Evolutionary conservation across 768 basidiomycete genomes (phyloP).

Genomic region (Chalciporus sphaerocephalus): DNA sequence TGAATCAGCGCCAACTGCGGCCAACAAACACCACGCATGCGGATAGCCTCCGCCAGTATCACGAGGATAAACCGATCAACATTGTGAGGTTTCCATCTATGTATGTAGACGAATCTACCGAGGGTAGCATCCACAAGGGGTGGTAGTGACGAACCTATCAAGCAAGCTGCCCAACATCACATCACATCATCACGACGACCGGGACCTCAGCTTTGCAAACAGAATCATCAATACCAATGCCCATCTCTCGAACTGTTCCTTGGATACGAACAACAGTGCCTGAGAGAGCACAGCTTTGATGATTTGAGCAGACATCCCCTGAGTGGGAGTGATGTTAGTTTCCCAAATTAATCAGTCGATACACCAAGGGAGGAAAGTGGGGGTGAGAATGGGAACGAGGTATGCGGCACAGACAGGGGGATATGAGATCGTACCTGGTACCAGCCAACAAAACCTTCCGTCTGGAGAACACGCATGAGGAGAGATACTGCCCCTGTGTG

Average conservation of each 20-base stretch:
- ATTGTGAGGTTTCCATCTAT: too few species aligned
- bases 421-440: constrained; percentile 68
- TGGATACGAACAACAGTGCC: constrained; percentile 93
- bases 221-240: constrained; percentile 67
- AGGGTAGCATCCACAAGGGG: too few species aligned
- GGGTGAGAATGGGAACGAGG: not conserved
- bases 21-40: too few species aligned
- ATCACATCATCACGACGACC: constrained; percentile 5
- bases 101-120: too few species aligned
- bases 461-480: constrained; percentile 62
- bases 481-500: constrained; percentile 77
- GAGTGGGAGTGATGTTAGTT: not conserved
- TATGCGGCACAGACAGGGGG: not conserved
- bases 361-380: not conserved
- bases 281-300: constrained; percentile 94
- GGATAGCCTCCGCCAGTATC: too few species aligned
- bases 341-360: too few species aligned
- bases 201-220: constrained; percentile 32
- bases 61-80: too few species aligned
- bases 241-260: constrained; percentile 94
- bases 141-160: too few species aligned
- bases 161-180: not conserved
- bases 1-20: too few species aligned
- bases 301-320: constrained; percentile 97
- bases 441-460: constrained; percentile 87